Conservation (phyloP, 176 grass and related monocot species). For the Musa troglodytarum region DNA sequence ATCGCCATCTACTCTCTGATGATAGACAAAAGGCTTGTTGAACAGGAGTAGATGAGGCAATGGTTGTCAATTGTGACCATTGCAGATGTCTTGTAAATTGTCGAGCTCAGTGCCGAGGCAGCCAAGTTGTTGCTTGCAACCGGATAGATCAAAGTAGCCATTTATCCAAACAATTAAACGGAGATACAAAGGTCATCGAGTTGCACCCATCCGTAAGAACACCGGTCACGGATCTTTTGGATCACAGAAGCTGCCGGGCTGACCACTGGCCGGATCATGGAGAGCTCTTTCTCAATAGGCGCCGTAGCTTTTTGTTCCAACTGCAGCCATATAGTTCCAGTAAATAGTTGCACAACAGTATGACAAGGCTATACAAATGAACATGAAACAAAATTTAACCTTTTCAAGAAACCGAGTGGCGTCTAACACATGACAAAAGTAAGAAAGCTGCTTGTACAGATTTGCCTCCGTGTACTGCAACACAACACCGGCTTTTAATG, state of each 20-base stretch:
- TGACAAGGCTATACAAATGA: neutral
- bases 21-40: too few relatives aligned
- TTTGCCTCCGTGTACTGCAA: slow-evolving; percentile 75
- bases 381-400: slow-evolving; percentile 31
- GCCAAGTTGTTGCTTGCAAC: neutral
- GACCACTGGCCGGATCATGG: slow-evolving; percentile 34
- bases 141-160: neutral
- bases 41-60: too few relatives aligned
- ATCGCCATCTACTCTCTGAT: too few relatives aligned
- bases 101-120: neutral
- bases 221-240: slow-evolving; percentile 69
- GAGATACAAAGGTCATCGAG: slow-evolving; percentile 59
- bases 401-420: slow-evolving; percentile 57
- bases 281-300: slow-evolving; percentile 60
- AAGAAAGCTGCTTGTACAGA: slow-evolving; percentile 83
- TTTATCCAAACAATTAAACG: slow-evolving; percentile 28
- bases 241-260: slow-evolving; percentile 47
- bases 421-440: slow-evolving; percentile 84
- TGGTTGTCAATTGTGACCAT: too few relatives aligned
- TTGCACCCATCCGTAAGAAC: slow-evolving; percentile 75
- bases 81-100: too few relatives aligned
- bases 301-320: slow-evolving; percentile 57
- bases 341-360: slow-evolving; percentile 2
- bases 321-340: slow-evolving; percentile 32
- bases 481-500: neutral